phyloP scores from a whole-genome alignment of 1,139 yeast genomes.

The Taiozyma sp. region DNA sequence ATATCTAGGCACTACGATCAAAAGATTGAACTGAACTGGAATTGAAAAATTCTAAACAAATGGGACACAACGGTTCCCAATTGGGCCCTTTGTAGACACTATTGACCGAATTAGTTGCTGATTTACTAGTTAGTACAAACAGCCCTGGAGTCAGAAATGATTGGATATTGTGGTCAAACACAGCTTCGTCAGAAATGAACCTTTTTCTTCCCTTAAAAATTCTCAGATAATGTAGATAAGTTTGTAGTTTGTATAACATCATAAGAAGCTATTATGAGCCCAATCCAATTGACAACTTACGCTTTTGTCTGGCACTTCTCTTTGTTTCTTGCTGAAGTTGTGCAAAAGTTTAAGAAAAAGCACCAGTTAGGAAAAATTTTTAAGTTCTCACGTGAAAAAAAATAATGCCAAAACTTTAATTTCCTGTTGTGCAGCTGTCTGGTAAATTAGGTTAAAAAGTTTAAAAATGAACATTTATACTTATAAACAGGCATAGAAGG shows the following conservation, averaged over 20 bases:
- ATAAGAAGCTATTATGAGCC: constrained; percentile 1
- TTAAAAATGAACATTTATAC: neutral
- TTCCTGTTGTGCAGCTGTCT: neutral
- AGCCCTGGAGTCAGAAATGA: too few relatives aligned
- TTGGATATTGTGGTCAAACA: too few relatives aligned
- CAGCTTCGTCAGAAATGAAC: neutral
- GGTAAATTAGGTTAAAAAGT: neutral
- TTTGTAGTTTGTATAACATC: constrained; percentile 12
- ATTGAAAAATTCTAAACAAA: too few relatives aligned
- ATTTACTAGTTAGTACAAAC: too few relatives aligned
- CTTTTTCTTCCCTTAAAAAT: constrained; percentile 13
- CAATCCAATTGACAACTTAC: neutral
- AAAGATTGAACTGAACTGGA: too few relatives aligned
- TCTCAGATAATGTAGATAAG: constrained; percentile 28
- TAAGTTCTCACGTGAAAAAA: neutral
- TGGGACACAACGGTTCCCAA: too few relatives aligned
- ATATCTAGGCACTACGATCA: too few relatives aligned
- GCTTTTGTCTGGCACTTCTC: neutral
- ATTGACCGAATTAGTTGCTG: too few relatives aligned
- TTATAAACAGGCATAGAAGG: too few relatives aligned
- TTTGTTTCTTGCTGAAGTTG: neutral
- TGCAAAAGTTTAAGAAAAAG: neutral
- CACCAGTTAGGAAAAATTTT: neutral
- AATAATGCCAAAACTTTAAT: neutral
- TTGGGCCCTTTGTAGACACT: too few relatives aligned